Percentiles rank a stretch among this genome's conserved stretches.
Conservation (phyloP, 805 yeast genomes). For the Saccharomycopsis sp. region DNA sequence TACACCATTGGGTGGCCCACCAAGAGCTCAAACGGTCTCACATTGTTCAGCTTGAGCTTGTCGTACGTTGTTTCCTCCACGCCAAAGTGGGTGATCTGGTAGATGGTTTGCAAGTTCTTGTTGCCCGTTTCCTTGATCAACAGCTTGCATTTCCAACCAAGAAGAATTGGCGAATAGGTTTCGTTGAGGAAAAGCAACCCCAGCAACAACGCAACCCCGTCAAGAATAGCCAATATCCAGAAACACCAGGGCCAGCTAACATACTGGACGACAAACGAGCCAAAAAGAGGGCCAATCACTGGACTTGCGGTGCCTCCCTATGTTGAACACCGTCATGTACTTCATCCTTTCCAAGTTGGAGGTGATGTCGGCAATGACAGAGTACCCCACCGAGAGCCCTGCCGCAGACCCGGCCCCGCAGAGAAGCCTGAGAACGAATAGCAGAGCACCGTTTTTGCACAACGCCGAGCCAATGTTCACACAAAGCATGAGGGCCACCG, state of each 20-base stretch:
- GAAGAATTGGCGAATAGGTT: slow-evolving; percentile 49
- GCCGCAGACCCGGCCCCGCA: slow-evolving; percentile 63
- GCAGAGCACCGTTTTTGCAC: slow-evolving; percentile 43
- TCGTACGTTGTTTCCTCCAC: slow-evolving; percentile 34
- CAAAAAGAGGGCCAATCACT: slow-evolving; percentile 45
- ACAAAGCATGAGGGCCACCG: slow-evolving; percentile 39
- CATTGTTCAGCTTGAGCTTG: slow-evolving; percentile 33
- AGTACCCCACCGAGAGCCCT: slow-evolving; percentile 62
- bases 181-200: slow-evolving; percentile 43
- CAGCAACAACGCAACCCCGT: slow-evolving; percentile 37
- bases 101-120: slow-evolving; percentile 46
- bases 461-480: slow-evolving; percentile 56
- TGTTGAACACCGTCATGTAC: slow-evolving; percentile 47
- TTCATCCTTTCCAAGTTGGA: slow-evolving; percentile 40
- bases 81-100: slow-evolving; percentile 48
- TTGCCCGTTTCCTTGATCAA: slow-evolving; percentile 50
- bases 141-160: slow-evolving; percentile 36
- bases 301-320: slow-evolving; percentile 34
- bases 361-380: slow-evolving; percentile 55
- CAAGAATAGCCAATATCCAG: slow-evolving; percentile 45
- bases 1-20: slow-evolving; percentile 54
- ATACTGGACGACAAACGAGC: slow-evolving; percentile 47
- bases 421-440: slow-evolving; percentile 49
- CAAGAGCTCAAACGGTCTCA: slow-evolving; percentile 48
- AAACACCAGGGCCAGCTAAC: slow-evolving; percentile 58